These are phyloP conservation scores for Colletotrichum nymphaeae DNA, from an alignment of 2,329 filamentous ascomycete genomes.

Conservation along the genomic window DNA sequence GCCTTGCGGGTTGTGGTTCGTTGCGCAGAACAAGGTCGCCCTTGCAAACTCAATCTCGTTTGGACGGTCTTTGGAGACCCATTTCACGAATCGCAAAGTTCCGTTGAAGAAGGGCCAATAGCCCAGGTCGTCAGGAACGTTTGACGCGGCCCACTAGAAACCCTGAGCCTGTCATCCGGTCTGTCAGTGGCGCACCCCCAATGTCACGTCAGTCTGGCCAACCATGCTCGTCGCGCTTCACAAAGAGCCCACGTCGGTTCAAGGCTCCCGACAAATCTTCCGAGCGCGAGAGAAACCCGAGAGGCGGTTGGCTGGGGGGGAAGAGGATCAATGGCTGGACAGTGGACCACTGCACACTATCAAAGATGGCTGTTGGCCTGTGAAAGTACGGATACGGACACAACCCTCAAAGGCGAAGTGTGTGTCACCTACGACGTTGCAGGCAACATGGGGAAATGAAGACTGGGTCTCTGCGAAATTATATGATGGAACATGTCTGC, in stretches of 20 bases:
- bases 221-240: background rate
- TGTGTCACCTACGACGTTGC: background rate
- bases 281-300: constrained; percentile 3
- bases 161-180: constrained; percentile 22
- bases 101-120: constrained; percentile 25
- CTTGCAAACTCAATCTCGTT: constrained; percentile 36
- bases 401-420: background rate
- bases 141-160: constrained; percentile 11
- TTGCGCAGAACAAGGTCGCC: constrained; percentile 22
- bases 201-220: constrained; percentile 31
- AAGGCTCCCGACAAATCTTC: constrained; percentile 27
- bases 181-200: constrained; percentile 25
- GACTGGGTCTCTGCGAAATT: constrained; percentile 13
- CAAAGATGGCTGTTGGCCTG: background rate
- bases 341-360: background rate
- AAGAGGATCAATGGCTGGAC: background rate
- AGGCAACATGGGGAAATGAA: constrained; percentile 20
- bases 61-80: constrained; percentile 11
- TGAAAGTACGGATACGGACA: background rate
- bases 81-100: constrained; percentile 31
- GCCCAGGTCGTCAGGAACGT: constrained; percentile 15
- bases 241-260: constrained; percentile 13
- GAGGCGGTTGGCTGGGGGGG: background rate
- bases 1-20: background rate
- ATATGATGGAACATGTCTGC: background rate